Base-by-base conservation (phyloP, 345 rosid species). In the Citrus maxima region DNA sequence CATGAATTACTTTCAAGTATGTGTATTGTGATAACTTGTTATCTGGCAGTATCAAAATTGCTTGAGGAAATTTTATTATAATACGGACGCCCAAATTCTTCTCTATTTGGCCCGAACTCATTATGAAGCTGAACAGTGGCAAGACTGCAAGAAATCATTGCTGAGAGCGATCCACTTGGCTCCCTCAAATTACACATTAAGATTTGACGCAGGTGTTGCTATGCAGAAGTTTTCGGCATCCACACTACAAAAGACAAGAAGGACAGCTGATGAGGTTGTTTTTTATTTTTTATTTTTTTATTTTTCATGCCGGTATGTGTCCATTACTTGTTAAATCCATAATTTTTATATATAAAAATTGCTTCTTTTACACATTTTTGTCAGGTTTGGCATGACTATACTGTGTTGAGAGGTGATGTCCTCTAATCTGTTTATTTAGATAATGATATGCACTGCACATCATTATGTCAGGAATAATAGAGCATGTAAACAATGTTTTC, bases 61-160 rank as follows among this genome's bases (percentile, higher is more conserved):
- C 90, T 81, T 96, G 91, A 87, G 93, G 92, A 96, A 96, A 88
- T 96, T 94, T 83, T 91, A 87, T 79, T 63, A 88, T 81, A 91
- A 90, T 84, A 96, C 98, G 59, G 98, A 96, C 83, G 90, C 93
- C 72, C 98, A 94, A 81, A 89, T 91, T 85, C 97, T 90, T 87
- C 97, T 96, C 63, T 94, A 96, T 86, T 73, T 96, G 75, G 99
- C 99, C 51, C 95, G 98, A 74, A 96, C 97, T 59, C 93, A 94
- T 87, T 94, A 94, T 86, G 99, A 96, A 90, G 99, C 99, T 81
- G 99, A 96, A 85, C 97, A 96, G 78, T 96, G 99, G 99, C 99
- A 94, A 89, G 99, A 96, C 72, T 96, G 99, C 97, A 96, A 94
- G 88, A 96, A 90, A 88, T 88, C 97, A 71, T 82, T 96, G 59